Base-by-base conservation (phyloP, 2,329 filamentous ascomycete genomes). In the Colletotrichum chlorophyti region DNA sequence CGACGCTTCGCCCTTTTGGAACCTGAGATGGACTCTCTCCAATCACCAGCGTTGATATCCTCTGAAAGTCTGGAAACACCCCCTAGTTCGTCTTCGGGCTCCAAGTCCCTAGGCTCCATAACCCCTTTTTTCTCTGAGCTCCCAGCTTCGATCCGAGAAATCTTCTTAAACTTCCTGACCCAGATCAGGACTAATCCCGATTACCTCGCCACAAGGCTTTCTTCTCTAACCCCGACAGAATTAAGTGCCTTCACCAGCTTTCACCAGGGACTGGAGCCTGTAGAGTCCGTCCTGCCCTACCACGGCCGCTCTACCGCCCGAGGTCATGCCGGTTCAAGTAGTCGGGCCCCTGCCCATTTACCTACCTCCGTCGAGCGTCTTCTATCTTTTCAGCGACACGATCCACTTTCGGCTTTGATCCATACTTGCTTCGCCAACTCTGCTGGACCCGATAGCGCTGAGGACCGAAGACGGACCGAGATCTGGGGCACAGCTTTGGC, bases 341-440 rank as follows among this genome's bases (percentile, higher is more conserved):
- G 64, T 46, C 64, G 68, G 15, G 55, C 64, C 21, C 52, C 70
- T 69, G 72, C 71, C 64, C 66, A 72, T 62, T 77, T 78, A 63
- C 79, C 83, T 62, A 87, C 81, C 63, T 87, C 91, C 60, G 89
- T 96, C 67, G 91, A 96, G 72, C 88, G 91, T 68, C 85, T 95
- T 62, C 80, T 96, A 66, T 93, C 91, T 48, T 96, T 97, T 71
- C 92, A 97, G 74, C 84, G 93, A 67, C 91, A 93, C 69, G 91
- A 96, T 71, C 89, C 93, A 9, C 79, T 97, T 46, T 93, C 91
- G 61, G 88, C 90, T 55, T 83, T 97, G 64, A 85, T 97, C 61
- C 91, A 95, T 76, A 94, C 92, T 65, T 90, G 91, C 71, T 97
- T 96, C 80, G 91, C 91, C 73, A 91, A 93, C 70, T 93, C 91